These are phyloP conservation scores for Metrosideros polymorpha DNA, from an alignment of 441 rosid species.

Conservation along the genomic window DNA sequence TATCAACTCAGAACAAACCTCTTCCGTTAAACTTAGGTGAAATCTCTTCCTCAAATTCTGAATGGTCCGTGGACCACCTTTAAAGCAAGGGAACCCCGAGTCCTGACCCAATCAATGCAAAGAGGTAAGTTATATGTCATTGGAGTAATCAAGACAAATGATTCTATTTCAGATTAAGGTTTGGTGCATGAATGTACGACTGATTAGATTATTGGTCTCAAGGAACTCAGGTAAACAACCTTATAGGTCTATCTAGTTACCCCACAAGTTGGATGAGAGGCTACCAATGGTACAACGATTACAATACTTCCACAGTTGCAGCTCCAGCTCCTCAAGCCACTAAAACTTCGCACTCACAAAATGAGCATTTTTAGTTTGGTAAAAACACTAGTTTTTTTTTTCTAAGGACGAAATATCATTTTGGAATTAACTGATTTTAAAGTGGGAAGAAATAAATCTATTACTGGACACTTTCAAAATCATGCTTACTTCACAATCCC, in stretches of 20 bases:
- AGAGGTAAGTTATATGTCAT: neutral
- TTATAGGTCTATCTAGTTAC: neutral
- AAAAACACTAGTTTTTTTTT: neutral
- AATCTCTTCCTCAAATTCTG: constrained; percentile 85
- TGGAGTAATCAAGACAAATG: neutral
- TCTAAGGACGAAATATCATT: neutral
- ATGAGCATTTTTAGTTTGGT: neutral
- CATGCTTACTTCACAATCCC: neutral
- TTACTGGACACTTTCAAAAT: neutral
- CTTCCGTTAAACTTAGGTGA: constrained; percentile 89
- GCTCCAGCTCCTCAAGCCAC: neutral
- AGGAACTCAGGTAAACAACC: neutral
- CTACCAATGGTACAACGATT: neutral
- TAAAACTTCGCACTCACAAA: neutral
- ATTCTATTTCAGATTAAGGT: neutral
- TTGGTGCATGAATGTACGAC: neutral
- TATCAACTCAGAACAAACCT: constrained; percentile 28
- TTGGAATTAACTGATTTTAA: neutral
- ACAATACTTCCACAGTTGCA: neutral
- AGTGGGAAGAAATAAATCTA: neutral
- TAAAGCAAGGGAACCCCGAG: constrained; percentile 95
- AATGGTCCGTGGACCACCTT: constrained; percentile 88
- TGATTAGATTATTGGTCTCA: neutral
- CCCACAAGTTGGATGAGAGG: neutral
- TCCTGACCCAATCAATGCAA: constrained; percentile 41